Evolutionary conservation across 805 yeast genomes (phyloP).

Genomic region (Starmerella floris): DNA sequence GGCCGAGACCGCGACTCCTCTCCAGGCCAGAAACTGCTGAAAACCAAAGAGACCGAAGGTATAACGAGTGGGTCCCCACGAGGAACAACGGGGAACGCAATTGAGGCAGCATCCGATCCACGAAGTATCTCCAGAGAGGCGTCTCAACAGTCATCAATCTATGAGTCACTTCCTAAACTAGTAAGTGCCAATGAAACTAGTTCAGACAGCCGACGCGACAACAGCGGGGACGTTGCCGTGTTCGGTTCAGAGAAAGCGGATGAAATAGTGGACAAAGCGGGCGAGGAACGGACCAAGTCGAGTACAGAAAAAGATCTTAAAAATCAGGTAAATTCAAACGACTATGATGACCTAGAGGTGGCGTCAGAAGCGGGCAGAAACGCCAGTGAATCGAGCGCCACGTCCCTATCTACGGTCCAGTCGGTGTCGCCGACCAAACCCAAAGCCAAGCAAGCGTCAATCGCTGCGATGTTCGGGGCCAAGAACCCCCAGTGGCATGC

Average conservation of each 20-base stretch:
- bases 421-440: not conserved
- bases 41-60: not conserved
- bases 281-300: not conserved
- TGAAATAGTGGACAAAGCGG: not conserved
- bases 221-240: not conserved
- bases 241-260: not conserved
- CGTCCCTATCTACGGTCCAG: not conserved
- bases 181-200: not conserved
- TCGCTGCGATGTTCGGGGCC: constrained; percentile 6
- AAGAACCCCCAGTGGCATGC: constrained; percentile 6
- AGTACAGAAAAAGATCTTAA: too few species aligned
- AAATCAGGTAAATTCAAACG: not conserved
- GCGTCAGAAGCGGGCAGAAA: too few species aligned
- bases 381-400: not conserved
- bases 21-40: not conserved
- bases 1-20: too few species aligned
- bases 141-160: not conserved
- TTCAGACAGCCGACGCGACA: not conserved
- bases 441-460: constrained; percentile 1
- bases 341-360: too few species aligned
- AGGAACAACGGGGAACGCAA: not conserved
- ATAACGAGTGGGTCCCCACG: too few species aligned
- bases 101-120: not conserved
- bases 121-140: too few species aligned
- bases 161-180: too few species aligned